Base-by-base conservation (phyloP, 2,329 filamentous ascomycete species). In the Fonsecaea pugnacius region DNA sequence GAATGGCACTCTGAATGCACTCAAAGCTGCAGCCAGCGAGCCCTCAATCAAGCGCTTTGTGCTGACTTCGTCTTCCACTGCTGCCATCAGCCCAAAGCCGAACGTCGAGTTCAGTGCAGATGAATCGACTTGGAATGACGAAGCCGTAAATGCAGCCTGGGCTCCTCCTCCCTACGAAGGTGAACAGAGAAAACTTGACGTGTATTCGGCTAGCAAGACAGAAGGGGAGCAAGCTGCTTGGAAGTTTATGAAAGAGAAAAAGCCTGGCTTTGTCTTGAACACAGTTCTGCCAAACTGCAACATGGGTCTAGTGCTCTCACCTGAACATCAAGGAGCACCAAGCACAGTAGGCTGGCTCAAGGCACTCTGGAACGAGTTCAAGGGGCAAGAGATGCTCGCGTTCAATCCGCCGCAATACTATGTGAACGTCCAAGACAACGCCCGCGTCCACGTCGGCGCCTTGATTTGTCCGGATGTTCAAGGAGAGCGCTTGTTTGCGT, bases 401-500 rank as follows among this genome's bases (percentile, higher is more conserved):
- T 81, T 82, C 0, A 70, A 67, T 43, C 66, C 67, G 21, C 67
- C 67, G 16, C 62, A 67, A 43, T 67, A 67, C 50, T 69, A 60
- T 58, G 62, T 70, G 27, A 76, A 84, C 67, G 78, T 83, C 0
- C 74, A 80, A 21, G 84, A 87, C 57, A 71, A 71, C 3, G 85
- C 83, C 0, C 74, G 80, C 0, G 72, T 88, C 0, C 84, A 87
- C 40, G 76, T 87, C 2, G 80, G 82, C 2, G 85, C 81, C 0
- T 73, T 83, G 7, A 75, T 85, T 0, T 75, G 84, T 24, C 75
- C 77, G 0, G 74, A 77, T 0, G 77, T 86, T 0, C 65, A 73
- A 1, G 77, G 77, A 0, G 80, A 87, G 69, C 79, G 86, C 1
- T 71, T 88, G 8, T 85, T 87, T 69, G 85, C 76, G 1, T 85